A percentile compares a stretch with the other conserved stretches of the same genome.
Conservation (phyloP, 306 rosid genomes). For the Casuarina equisetifolia region DNA sequence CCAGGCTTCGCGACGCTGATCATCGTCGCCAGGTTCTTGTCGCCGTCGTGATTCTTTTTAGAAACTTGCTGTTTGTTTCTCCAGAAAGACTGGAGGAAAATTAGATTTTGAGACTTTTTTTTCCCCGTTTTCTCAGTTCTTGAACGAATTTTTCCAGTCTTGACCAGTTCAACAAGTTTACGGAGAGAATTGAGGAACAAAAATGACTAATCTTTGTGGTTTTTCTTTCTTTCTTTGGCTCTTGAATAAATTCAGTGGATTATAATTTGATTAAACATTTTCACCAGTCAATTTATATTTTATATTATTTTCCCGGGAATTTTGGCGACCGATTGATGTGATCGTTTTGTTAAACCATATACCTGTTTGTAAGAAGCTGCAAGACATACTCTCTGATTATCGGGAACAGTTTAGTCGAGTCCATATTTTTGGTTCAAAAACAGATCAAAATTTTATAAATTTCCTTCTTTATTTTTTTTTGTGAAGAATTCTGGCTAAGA, state of each 20-base stretch:
- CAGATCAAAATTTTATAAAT: not conserved
- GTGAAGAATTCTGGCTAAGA: not conserved
- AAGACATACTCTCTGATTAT: not conserved
- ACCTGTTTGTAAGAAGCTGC: not conserved
- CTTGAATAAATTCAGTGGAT: not conserved
- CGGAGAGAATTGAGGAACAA: not conserved
- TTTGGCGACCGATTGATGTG: not conserved
- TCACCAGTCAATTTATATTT: not conserved
- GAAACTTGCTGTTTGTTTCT: conserved; percentile 28
- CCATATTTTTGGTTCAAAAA: not conserved
- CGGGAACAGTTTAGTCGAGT: not conserved
- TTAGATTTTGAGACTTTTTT: conserved; percentile 8
- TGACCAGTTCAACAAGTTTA: not conserved
- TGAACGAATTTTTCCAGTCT: not conserved
- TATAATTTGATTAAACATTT: not conserved
- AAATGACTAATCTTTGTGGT: not conserved
- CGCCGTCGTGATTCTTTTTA: not conserved
- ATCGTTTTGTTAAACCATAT: not conserved
- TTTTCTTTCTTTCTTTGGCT: not conserved
- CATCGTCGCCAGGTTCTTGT: conserved; percentile 80
- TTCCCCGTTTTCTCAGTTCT: not conserved
- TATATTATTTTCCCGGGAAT: not conserved
- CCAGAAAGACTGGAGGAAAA: conserved; percentile 36
- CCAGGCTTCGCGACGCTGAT: conserved; percentile 86
- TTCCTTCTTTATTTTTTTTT: not conserved